phyloP scores from a whole-genome alignment of 2,329 filamentous ascomycete species.

The Biscogniauxia sp. region DNA sequence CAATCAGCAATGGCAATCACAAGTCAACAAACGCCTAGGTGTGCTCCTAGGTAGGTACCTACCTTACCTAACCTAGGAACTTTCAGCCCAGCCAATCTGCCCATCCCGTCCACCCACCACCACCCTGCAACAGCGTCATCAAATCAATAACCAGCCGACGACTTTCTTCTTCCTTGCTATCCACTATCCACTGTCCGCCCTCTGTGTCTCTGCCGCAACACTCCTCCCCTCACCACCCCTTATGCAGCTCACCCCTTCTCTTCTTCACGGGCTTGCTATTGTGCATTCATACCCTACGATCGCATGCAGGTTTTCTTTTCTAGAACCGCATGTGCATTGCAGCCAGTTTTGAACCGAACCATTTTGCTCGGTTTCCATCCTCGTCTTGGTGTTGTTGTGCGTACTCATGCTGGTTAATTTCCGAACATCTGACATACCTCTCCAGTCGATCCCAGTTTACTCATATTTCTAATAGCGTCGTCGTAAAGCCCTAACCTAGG shows the following conservation, averaged over 20 bases:
- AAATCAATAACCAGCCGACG: neutral
- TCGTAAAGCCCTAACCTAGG: too few species aligned
- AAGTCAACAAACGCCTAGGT: neutral
- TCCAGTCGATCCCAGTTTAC: neutral
- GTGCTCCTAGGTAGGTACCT: neutral
- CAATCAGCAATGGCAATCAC: neutral
- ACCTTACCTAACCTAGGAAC: neutral
- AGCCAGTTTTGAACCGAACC: neutral
- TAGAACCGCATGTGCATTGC: neutral
- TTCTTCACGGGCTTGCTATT: constrained; percentile 1
- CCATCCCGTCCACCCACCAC: constrained; percentile 1
- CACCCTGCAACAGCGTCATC: constrained; percentile 15
- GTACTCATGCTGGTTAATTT: neutral
- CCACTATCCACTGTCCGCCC: too few species aligned
- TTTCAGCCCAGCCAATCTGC: too few species aligned
- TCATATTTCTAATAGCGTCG: neutral
- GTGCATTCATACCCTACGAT: neutral
- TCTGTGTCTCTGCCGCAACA: neutral
- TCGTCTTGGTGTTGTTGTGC: too few species aligned
- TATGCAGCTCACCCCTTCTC: neutral
- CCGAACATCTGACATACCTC: neutral
- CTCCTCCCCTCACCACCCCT: neutral
- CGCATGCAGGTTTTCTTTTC: neutral
- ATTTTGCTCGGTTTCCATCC: too few species aligned
- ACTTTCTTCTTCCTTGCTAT: constrained; percentile 3